Evolutionary conservation across 805 yeast species (phyloP).

Genomic region (Phaffomyces antillensis): DNA sequence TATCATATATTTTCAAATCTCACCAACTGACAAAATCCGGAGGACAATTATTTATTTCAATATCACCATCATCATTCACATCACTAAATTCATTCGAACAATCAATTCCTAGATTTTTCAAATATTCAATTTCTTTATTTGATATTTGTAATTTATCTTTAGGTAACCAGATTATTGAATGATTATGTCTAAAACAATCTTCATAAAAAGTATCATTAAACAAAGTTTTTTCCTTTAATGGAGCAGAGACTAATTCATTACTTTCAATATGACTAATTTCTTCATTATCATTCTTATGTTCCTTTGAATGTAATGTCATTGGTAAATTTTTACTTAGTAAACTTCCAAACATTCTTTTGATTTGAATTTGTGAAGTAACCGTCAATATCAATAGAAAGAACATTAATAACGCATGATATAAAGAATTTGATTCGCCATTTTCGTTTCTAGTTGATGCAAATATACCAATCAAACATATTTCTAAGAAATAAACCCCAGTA

Average conservation of each 20-base stretch:
- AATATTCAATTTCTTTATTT: conserved; percentile 8
- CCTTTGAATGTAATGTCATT: conserved; percentile 7
- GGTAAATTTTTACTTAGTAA: conserved; percentile 32
- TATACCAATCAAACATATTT: conserved; percentile 70
- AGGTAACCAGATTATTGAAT: conserved; percentile 21
- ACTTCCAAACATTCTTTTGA: conserved; percentile 36
- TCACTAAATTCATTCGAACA: conserved; percentile 14
- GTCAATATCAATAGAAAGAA: conserved; percentile 45
- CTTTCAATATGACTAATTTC: neutral
- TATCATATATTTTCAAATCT: neutral
- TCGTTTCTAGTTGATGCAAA: conserved; percentile 54
- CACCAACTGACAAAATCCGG: conserved; percentile 15
- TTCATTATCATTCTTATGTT: neutral
- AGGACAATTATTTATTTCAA: conserved; percentile 15
- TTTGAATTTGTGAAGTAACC: conserved; percentile 45
- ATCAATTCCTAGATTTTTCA: conserved; percentile 19
- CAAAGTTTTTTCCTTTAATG: conserved; percentile 1
- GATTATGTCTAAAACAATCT: conserved; percentile 18
- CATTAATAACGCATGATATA: conserved; percentile 46
- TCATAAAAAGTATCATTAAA: conserved; percentile 21
- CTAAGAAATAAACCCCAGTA: conserved; percentile 76
- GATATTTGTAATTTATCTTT: conserved; percentile 14
- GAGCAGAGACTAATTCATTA: neutral
- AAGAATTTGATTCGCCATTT: conserved; percentile 36
- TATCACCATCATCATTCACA: conserved; percentile 18